phyloP scores from a whole-genome alignment of 2,329 filamentous ascomycete species.

The Colletotrichum spaethianum region DNA sequence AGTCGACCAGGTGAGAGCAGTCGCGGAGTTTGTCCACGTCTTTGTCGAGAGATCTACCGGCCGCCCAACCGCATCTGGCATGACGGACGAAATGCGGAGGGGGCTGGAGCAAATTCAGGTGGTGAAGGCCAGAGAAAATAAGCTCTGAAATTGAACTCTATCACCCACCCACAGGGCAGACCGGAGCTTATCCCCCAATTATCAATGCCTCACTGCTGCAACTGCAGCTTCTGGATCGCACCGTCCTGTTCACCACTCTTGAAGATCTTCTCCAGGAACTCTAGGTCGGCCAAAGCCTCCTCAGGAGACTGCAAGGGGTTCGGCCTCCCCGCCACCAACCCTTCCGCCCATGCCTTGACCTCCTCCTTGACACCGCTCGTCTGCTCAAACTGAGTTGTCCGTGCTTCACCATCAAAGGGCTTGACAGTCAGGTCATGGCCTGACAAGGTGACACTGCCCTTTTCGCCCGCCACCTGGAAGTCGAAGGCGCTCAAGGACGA shows the following conservation, averaged over 20 bases:
- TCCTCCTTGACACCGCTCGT: conserved; percentile 71
- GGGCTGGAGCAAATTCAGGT: conserved; percentile 69
- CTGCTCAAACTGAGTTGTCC: conserved; percentile 59
- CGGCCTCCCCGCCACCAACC: conserved; percentile 61
- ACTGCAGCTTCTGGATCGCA: conserved; percentile 55
- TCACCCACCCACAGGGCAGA: conserved; percentile 16
- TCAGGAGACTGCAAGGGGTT: conserved; percentile 68
- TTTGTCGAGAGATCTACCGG: conserved; percentile 84
- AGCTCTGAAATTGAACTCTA: conserved; percentile 40
- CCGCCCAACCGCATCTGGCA: conserved; percentile 76
- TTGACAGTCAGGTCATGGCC: conserved; percentile 60
- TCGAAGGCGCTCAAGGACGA: conserved; percentile 67
- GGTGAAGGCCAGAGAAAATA: conserved; percentile 29
- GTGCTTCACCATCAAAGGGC: conserved; percentile 51
- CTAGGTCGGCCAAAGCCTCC: conserved; percentile 73
- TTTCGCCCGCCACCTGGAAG: conserved; percentile 71
- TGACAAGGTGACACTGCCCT: conserved; percentile 66
- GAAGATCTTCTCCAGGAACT: conserved; percentile 69
- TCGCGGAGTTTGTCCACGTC: conserved; percentile 89
- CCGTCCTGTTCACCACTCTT: conserved; percentile 62
- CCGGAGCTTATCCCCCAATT: conserved; percentile 12
- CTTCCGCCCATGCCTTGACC: conserved; percentile 72
- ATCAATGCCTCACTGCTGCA: conserved; percentile 47
- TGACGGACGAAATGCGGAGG: conserved; percentile 70
- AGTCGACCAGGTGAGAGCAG: conserved; percentile 81